These are phyloP conservation scores for Phlyctochytrium arcticum DNA, from an alignment of 192 early-diverging fungal species.

Conservation along the genomic window DNA sequence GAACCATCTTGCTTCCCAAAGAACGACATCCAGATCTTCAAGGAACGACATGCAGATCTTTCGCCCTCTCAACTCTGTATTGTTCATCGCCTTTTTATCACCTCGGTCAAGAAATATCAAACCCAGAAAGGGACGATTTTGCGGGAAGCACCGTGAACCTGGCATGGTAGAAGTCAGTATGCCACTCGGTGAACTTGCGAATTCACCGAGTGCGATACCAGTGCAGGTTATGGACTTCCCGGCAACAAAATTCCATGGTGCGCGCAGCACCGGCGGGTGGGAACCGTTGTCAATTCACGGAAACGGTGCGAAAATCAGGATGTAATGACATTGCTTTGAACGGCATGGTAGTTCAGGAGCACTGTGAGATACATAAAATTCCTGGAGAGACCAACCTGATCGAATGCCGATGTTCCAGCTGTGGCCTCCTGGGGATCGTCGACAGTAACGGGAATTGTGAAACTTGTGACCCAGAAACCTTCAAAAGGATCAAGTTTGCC, in stretches of 20 bases:
- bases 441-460: background rate
- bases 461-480: background rate
- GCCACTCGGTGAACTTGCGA: background rate
- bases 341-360: background rate
- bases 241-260: background rate
- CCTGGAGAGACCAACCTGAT: background rate
- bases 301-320: background rate
- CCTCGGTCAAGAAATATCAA: too few species aligned
- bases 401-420: background rate
- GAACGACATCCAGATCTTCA: too few species aligned
- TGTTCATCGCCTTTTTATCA: too few species aligned
- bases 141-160: background rate
- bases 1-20: too few species aligned
- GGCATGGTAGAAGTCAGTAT: background rate
- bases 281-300: background rate
- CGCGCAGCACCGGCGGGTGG: background rate
- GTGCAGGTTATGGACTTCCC: background rate
- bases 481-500: background rate
- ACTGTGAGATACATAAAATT: background rate
- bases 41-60: too few species aligned
- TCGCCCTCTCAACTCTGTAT: too few species aligned
- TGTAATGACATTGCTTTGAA: background rate
- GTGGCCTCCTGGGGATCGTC: background rate
- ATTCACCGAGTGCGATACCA: background rate
- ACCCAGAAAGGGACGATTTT: too few species aligned